Conservation (phyloP, 345 rosid genomes). For the Sapria himalayana region DNA sequence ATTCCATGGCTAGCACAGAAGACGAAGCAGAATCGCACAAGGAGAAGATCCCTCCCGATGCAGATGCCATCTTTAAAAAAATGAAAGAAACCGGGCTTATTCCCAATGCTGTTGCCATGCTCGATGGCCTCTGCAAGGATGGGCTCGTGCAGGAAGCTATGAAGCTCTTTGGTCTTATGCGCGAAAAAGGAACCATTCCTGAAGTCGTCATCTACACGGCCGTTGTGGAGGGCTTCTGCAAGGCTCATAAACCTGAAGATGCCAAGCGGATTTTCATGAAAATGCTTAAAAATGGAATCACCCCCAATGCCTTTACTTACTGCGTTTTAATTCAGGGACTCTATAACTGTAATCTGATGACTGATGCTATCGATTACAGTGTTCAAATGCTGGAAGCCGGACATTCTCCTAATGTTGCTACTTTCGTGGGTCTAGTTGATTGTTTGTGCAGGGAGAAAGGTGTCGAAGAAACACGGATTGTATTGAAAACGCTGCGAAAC, state of each 20-base stretch:
- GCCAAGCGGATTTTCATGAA: constrained; percentile 74
- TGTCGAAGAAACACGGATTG: constrained; percentile 30
- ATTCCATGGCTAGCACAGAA: too few species aligned
- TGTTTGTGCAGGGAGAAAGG: constrained; percentile 44
- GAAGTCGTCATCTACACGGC: constrained; percentile 86
- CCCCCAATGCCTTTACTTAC: constrained; percentile 58
- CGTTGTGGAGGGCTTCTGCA: constrained; percentile 76
- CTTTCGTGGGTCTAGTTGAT: constrained; percentile 78
- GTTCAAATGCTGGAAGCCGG: constrained; percentile 72
- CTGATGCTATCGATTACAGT: constrained; percentile 40
- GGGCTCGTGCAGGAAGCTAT: constrained; percentile 80
- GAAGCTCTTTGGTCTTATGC: constrained; percentile 68
- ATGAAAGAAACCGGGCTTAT: constrained; percentile 88
- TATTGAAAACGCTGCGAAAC: constrained; percentile 20
- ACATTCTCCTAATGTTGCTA: constrained; percentile 56
- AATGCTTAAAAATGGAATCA: constrained; percentile 45
- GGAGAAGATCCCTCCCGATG: constrained; percentile 24
- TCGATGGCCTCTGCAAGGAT: constrained; percentile 88
- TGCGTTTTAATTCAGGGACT: constrained; percentile 47
- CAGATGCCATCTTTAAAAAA: constrained; percentile 47
- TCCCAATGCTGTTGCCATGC: constrained; percentile 86
- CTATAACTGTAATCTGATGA: constrained; percentile 25
- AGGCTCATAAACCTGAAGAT: constrained; percentile 53
- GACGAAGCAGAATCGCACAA: too few species aligned
- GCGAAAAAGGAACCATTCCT: constrained; percentile 72